phyloP scores from a whole-genome alignment of 169 alveolate genomes.

The Theileria parva region DNA sequence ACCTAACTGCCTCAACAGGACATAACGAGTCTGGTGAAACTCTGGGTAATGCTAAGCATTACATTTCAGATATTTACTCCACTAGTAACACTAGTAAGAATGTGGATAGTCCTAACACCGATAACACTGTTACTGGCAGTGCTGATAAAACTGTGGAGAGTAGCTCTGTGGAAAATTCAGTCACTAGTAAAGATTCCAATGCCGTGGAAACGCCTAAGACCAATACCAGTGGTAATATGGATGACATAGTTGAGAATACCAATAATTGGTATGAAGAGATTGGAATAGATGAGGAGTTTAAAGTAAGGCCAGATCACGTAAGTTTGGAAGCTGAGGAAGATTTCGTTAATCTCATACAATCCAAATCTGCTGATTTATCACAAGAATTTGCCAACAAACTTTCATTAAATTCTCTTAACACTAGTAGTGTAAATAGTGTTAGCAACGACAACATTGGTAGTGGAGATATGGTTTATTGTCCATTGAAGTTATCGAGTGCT shows the following conservation, averaged over 20 bases:
- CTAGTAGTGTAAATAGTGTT: not conserved
- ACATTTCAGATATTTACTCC: conserved; percentile 46
- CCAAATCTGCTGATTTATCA: not conserved
- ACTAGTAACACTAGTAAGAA: not conserved
- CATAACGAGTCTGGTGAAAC: conserved; percentile 60
- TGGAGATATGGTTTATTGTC: conserved; percentile 46
- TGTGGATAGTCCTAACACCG: not conserved
- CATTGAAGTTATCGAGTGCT: conserved; percentile 56
- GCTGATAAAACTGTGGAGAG: conserved; percentile 2
- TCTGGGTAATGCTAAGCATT: conserved; percentile 53
- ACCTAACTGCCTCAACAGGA: conserved; percentile 45
- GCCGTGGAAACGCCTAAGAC: not conserved
- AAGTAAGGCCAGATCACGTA: not conserved
- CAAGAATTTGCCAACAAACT: not conserved
- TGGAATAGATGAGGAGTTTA: not conserved
- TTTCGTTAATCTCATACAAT: not conserved
- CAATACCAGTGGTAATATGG: not conserved
- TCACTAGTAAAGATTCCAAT: not conserved
- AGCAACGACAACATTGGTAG: not conserved
- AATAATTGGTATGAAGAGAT: conserved; percentile 17
- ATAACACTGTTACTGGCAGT: not conserved
- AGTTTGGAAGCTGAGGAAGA: not conserved
- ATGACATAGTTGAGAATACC: not conserved
- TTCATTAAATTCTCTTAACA: not conserved
- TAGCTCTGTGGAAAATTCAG: not conserved